These are phyloP conservation scores for Xylaria bambusicola DNA, from an alignment of 495 filamentous ascomycete genomes.

Conservation along the genomic window DNA sequence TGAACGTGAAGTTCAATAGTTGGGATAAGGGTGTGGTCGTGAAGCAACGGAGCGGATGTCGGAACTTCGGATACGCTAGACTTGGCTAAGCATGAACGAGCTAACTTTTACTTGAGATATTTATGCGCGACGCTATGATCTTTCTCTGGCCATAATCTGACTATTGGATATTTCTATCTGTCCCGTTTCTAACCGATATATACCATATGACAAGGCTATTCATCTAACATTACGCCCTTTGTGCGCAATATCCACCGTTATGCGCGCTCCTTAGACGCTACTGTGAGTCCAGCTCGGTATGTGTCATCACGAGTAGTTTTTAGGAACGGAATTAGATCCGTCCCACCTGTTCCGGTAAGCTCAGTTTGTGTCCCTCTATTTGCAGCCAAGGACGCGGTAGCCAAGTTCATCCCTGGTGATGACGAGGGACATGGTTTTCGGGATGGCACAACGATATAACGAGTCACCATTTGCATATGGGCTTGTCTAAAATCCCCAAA, in stretches of 20 bases:
- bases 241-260: slow-evolving; percentile 6
- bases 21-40: background rate
- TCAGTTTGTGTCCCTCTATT: slow-evolving; percentile 33
- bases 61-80: slow-evolving; percentile 27
- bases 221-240: background rate
- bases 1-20: background rate
- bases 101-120: slow-evolving; percentile 11
- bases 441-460: slow-evolving; percentile 82
- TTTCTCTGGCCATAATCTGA: background rate
- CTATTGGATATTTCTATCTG: background rate
- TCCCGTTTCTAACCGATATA: slow-evolving; percentile 13
- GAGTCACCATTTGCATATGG: slow-evolving; percentile 88
- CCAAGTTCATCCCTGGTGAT: slow-evolving; percentile 59
- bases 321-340: slow-evolving; percentile 86
- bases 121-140: too few relatives aligned
- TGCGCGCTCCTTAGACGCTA: slow-evolving; percentile 58
- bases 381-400: slow-evolving; percentile 47
- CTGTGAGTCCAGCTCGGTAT: slow-evolving; percentile 71
- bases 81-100: background rate
- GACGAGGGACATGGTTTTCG: slow-evolving; percentile 35
- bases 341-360: slow-evolving; percentile 85
- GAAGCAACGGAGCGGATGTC: slow-evolving; percentile 18
- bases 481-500: slow-evolving; percentile 80
- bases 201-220: background rate
- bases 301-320: slow-evolving; percentile 96